Base-by-base conservation (phyloP, 2,329 filamentous ascomycete genomes). In the Aspergillus uvarum region DNA sequence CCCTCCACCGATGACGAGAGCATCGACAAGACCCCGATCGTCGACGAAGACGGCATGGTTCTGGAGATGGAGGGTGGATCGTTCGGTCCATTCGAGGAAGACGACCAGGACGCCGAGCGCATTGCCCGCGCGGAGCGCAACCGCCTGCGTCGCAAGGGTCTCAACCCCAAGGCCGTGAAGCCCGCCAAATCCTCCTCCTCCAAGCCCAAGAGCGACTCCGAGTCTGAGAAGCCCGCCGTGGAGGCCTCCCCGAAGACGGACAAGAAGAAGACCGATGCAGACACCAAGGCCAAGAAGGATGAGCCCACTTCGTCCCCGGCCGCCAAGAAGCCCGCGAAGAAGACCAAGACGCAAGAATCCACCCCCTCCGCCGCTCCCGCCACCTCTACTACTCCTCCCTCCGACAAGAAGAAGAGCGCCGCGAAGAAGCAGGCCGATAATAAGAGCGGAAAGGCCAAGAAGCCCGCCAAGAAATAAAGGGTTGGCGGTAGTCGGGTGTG, bases 51-150 rank as follows among this genome's bases (percentile, higher is more conserved):
- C 22, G 74, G 70, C 12, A 66, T 62, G 10, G 59, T 63, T 6
- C 48, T 65, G 10, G 72, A 72, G 22, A 65, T 64, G 16, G 75
- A 73, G 7, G 80, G 79, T 19, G 84, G 85, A 61, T 80, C 80
- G 52, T 93, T 93, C 73, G 89, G 87, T 54, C 88, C 84, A 1
- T 94, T 90, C 72, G 86, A 92, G 61, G 89, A 92, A 0, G 86
- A 88, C 0, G 86, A 88, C 0, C 88, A 88, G 72, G 91, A 94
- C 70, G 76, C 82, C 67, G 82, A 86, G 67, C 88, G 89, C 72
- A 91, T 93, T 48, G 84, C 89, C 70, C 86, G 86, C 68, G 89
- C 87, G n/a, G 87, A 88, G 80, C 84, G 85, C 65, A 91, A 89
- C 69, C 85, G 87, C 61, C 84, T 92, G 82, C 86, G 89, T 68